Evolutionary conservation across 1,284 basidiomycete genomes (phyloP).

Genomic region (Puccinia novopanici): DNA sequence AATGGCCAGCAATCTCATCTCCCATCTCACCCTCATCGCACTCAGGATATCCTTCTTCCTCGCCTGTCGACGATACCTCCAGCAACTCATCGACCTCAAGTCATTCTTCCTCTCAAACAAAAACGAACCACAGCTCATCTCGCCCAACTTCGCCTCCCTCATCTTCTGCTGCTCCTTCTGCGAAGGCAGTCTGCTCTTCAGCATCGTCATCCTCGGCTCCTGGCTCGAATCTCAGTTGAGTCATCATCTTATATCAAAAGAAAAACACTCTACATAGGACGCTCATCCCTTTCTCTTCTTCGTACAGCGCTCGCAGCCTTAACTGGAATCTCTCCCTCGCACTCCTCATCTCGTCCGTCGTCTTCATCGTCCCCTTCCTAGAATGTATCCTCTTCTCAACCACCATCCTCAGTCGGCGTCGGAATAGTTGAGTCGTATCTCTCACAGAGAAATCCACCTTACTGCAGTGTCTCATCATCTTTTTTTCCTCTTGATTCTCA

Average conservation of each 20-base stretch:
- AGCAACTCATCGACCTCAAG: background rate
- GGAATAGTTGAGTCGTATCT: background rate
- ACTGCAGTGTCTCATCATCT: constrained; percentile 51
- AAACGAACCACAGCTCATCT: constrained; percentile 31
- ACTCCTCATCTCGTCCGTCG: constrained; percentile 55
- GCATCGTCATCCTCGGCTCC: constrained; percentile 57
- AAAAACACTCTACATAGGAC: background rate
- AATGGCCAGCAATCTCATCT: constrained; percentile 13
- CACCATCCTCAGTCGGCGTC: constrained; percentile 27
- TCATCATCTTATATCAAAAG: background rate
- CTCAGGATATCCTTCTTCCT: constrained; percentile 55
- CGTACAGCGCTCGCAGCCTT: constrained; percentile 54
- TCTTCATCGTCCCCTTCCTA: constrained; percentile 53
- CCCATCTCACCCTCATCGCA: constrained; percentile 21
- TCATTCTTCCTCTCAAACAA: background rate
- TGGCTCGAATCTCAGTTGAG: constrained; percentile 40
- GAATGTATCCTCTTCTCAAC: constrained; percentile 35
- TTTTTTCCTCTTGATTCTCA: constrained; percentile 53
- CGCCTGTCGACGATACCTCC: constrained; percentile 50
- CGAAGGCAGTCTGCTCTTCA: constrained; percentile 57
- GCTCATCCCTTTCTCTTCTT: too few species aligned
- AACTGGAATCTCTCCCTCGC: constrained; percentile 57
- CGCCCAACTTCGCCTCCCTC: constrained; percentile 53
- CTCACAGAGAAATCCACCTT: background rate
- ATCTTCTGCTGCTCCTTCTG: constrained; percentile 58